phyloP scores from a whole-genome alignment of 129 eudicot genomes.

The Dittrichia graveolens region DNA sequence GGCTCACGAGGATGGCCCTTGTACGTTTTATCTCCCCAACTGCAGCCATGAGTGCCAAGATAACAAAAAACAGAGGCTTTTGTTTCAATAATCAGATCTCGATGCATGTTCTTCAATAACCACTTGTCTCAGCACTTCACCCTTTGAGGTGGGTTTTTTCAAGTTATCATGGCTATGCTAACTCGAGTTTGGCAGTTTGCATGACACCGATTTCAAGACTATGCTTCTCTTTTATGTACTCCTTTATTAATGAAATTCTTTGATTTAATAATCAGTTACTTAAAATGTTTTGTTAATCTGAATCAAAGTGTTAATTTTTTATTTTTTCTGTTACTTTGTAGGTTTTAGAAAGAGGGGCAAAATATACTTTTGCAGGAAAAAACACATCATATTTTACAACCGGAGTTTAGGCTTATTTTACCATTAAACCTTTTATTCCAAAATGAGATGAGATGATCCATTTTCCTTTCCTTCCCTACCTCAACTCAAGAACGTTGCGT shows the following conservation, averaged over 20 bases:
- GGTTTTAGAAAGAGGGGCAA: not conserved
- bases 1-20: slow-evolving; percentile 44
- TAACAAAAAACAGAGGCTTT: slow-evolving; percentile 62
- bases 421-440: no score
- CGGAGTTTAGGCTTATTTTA: no score
- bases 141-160: not conserved
- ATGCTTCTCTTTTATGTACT: not conserved
- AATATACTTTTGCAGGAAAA: no score
- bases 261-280: not conserved
- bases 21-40: slow-evolving; percentile 55
- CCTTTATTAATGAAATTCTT: not conserved
- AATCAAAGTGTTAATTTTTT: not conserved
- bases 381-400: no score
- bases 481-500: no score
- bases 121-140: not conserved
- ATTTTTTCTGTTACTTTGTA: not conserved
- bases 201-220: not conserved
- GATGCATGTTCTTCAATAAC: slow-evolving; percentile 64
- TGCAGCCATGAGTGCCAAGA: slow-evolving; percentile 66
- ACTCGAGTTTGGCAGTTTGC: not conserved
- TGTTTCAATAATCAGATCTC: slow-evolving; percentile 61
- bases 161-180: slow-evolving; percentile 5
- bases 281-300: not conserved
- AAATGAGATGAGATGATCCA: no score
- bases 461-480: no score